Evolutionary conservation across 257 asterid species (phyloP).

Genomic region (Thymus mandschuricus): DNA sequence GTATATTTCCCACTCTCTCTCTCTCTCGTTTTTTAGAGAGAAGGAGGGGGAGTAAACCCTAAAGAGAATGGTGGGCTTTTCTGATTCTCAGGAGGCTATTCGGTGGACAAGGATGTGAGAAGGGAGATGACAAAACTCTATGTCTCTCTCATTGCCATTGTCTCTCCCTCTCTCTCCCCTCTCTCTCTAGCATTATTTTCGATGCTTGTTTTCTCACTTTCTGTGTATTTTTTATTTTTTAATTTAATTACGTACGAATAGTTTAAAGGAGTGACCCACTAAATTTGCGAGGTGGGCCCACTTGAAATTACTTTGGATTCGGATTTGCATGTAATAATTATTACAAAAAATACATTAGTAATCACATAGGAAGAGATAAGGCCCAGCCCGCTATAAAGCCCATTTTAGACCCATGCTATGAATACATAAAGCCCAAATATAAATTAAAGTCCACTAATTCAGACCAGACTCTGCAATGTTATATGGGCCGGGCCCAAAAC

Average conservation of each 20-base stretch:
- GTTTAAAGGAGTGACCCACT: background rate
- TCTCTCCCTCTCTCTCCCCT: background rate
- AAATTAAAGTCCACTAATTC: too few species aligned
- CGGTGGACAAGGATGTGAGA: conserved; percentile 52
- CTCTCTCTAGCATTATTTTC: conserved; percentile 16
- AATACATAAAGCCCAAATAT: too few species aligned
- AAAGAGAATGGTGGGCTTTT: conserved; percentile 38
- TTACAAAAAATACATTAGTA: background rate
- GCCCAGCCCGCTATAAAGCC: too few species aligned
- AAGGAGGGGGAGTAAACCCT: conserved; percentile 17
- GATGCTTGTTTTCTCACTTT: too few species aligned
- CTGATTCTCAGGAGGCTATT: conserved; percentile 37
- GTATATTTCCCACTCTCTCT: background rate
- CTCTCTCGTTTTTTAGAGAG: background rate
- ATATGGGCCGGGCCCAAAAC: too few species aligned
- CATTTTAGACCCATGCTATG: too few species aligned
- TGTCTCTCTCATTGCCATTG: conserved; percentile 35
- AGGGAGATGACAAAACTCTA: conserved; percentile 45
- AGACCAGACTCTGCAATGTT: too few species aligned
- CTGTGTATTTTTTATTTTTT: too few species aligned
- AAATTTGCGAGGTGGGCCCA: too few species aligned
- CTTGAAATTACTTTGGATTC: conserved; percentile 25
- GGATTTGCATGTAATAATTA: background rate
- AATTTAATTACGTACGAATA: too few species aligned
- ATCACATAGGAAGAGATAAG: too few species aligned